Percentiles rank a stretch among this genome's conserved stretches.
Conservation (phyloP, 2,329 filamentous ascomycete genomes). For the Pyrenochaeta sp. region DNA sequence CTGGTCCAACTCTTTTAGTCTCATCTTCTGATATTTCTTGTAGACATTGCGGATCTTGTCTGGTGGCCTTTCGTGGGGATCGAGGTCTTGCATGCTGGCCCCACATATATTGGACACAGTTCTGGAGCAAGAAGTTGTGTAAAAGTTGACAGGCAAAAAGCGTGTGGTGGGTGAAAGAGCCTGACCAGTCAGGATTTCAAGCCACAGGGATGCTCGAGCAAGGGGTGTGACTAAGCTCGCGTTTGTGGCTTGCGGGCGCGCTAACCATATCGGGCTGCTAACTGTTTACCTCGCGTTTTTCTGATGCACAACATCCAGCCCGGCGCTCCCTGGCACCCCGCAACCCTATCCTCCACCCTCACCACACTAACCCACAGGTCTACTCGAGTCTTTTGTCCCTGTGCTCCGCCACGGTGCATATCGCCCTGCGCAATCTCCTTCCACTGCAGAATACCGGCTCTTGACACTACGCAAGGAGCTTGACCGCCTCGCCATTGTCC, state of each 20-base stretch:
- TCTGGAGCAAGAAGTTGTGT: not conserved
- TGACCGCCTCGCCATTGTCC: conserved; percentile 31
- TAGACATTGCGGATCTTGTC: conserved; percentile 73
- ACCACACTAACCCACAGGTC: conserved; percentile 39
- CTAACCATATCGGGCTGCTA: conserved; percentile 23
- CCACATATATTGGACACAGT: not conserved
- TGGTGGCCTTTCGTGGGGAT: conserved; percentile 81
- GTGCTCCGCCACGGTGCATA: not conserved
- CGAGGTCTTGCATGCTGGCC: conserved; percentile 54
- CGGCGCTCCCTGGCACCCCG: conserved; percentile 15
- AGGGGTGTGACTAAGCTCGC: conserved; percentile 24
- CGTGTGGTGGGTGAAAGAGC: too few species aligned
- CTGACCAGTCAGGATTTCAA: too few species aligned
- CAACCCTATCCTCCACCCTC: conserved; percentile 11
- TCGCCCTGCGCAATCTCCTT: not conserved
- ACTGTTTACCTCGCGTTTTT: conserved; percentile 33
- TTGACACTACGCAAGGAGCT: conserved; percentile 5
- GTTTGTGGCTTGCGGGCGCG: conserved; percentile 30
- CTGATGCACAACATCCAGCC: conserved; percentile 29
- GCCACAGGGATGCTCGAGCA: conserved; percentile 7
- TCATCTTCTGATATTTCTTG: conserved; percentile 74
- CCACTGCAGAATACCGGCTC: conserved; percentile 6
- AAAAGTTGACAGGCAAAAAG: too few species aligned
- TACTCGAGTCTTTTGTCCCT: not conserved
- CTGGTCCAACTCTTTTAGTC: conserved; percentile 60